phyloP scores from a whole-genome alignment of 106 monocot species.

The Dendrobium nobile region DNA sequence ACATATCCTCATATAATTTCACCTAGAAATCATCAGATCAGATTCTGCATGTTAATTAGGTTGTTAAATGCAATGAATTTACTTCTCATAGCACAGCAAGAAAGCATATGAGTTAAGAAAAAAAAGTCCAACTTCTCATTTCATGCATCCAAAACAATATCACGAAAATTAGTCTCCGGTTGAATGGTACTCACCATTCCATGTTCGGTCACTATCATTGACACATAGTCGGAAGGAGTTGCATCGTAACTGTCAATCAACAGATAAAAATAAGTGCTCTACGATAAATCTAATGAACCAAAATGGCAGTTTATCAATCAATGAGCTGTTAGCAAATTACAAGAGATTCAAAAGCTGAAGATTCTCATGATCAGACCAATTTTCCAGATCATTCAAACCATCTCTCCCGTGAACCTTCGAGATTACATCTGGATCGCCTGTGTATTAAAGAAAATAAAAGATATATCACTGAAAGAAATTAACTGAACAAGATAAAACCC shows the following conservation, averaged over 20 bases:
- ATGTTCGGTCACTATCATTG: slow-evolving; percentile 95
- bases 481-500: not conserved
- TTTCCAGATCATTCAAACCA: slow-evolving; percentile 56
- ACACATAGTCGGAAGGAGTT: slow-evolving; percentile 87
- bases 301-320: not conserved
- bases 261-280: not conserved
- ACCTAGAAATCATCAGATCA: too few relatives aligned
- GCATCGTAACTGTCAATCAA: slow-evolving; percentile 75
- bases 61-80: too few relatives aligned
- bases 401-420: slow-evolving; percentile 59
- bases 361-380: slow-evolving; percentile 69
- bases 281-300: not conserved
- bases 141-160: not conserved
- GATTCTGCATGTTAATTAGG: too few relatives aligned
- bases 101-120: not conserved
- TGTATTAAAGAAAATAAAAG: slow-evolving; percentile 1
- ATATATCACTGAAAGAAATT: not conserved
- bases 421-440: slow-evolving; percentile 88
- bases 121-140: not conserved
- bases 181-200: slow-evolving; percentile 65
- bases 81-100: too few relatives aligned
- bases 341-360: slow-evolving; percentile 90
- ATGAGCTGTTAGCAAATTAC: slow-evolving; percentile 24
- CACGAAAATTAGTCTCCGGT: not conserved
- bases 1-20: too few relatives aligned